phyloP scores from a whole-genome alignment of 495 filamentous ascomycete genomes.

The Penicillium diatomitis region DNA sequence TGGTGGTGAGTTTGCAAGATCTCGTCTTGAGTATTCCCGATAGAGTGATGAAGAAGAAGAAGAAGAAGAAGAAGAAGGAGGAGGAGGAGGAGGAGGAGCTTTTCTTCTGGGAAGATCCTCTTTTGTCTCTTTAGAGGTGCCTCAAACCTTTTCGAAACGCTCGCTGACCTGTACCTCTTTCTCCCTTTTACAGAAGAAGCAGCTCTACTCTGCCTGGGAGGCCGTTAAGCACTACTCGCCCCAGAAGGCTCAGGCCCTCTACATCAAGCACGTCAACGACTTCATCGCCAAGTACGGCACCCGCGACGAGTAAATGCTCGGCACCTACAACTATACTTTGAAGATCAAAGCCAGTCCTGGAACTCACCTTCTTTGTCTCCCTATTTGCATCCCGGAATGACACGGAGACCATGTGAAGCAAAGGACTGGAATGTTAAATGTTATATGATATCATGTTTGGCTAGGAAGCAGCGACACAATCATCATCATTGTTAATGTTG shows the following conservation, averaged over 20 bases:
- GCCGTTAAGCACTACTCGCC: constrained; percentile 47
- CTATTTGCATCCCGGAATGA: background rate
- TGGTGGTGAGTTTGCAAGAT: constrained; percentile 36
- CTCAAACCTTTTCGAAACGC: background rate
- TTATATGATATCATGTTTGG: constrained; percentile 1
- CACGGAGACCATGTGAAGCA: background rate
- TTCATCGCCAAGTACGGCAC: constrained; percentile 58
- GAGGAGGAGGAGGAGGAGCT: no score
- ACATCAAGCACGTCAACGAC: constrained; percentile 60
- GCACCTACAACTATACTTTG: background rate
- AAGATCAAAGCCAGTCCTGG: background rate
- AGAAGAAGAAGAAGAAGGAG: no score
- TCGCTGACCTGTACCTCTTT: background rate
- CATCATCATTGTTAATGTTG: background rate
- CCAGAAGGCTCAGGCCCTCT: constrained; percentile 61
- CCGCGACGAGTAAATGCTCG: constrained; percentile 13
- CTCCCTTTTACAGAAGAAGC: constrained; percentile 51
- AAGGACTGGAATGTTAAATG: background rate
- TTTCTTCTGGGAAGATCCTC: no score
- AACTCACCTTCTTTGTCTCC: background rate
- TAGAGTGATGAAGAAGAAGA: background rate
- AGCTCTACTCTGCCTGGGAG: constrained; percentile 70
- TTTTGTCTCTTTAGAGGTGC: background rate
- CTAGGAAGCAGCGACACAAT: constrained; percentile 13
- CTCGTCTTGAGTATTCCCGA: background rate